Percentiles rank a stretch among this genome's conserved stretches.
Evolutionary conservation across 805 yeast genomes (phyloP).

Genomic region (Wickerhamiella allomyrinae): DNA sequence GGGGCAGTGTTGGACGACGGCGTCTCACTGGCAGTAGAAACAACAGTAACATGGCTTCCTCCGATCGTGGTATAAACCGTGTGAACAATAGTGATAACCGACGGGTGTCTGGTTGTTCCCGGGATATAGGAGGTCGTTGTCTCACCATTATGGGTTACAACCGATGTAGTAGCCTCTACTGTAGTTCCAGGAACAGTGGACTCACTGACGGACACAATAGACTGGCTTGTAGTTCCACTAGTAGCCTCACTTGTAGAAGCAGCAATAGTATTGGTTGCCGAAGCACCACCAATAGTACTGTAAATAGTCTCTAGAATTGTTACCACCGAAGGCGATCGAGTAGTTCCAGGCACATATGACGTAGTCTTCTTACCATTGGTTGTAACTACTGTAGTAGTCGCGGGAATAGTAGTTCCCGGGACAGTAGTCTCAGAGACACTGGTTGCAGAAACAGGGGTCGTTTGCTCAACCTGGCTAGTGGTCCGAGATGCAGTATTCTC

Average conservation of each 20-base stretch:
- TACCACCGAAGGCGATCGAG: neutral
- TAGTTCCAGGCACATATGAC: conserved; percentile 1
- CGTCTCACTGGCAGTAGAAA: neutral
- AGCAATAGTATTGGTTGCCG: neutral
- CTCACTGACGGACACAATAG: neutral
- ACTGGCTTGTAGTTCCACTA: neutral
- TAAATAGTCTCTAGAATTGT: neutral
- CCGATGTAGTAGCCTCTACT: neutral
- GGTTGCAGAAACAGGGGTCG: neutral
- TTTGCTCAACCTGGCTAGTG: neutral
- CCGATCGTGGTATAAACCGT: conserved; percentile 1
- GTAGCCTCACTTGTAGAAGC: neutral
- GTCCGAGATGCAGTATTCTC: neutral
- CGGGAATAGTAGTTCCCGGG: neutral
- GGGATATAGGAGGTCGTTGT: neutral
- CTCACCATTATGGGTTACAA: neutral
- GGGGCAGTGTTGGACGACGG: neutral
- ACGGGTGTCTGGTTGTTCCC: neutral
- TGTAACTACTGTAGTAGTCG: neutral
- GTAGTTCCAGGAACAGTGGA: neutral
- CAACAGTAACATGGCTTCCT: neutral
- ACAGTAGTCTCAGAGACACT: neutral
- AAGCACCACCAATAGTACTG: neutral
- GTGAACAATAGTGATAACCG: neutral
- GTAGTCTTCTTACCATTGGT: neutral